Conservation (phyloP, 139 green algal species). For the Chlamydomonas incerta region DNA sequence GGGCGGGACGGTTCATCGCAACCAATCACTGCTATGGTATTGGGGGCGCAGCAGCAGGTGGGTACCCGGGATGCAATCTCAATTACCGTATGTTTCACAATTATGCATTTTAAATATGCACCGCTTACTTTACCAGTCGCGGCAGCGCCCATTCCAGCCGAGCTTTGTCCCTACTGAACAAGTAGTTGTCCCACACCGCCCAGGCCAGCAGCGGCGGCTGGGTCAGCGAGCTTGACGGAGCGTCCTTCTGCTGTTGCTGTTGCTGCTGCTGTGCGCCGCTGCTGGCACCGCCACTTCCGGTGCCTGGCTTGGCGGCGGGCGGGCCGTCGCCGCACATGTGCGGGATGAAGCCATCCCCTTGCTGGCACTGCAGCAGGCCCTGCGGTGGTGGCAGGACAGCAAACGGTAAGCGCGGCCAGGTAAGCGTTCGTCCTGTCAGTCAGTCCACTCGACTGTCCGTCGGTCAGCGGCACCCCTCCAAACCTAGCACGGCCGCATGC, state of each 20-base stretch:
- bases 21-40: too few species aligned
- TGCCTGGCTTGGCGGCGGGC: not conserved
- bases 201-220: conserved; percentile 40
- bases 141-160: conserved; percentile 39
- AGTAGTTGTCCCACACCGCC: conserved; percentile 43
- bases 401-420: too few species aligned
- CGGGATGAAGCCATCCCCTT: conserved; percentile 12
- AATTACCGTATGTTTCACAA: too few species aligned
- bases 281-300: not conserved
- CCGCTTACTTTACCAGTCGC: not conserved
- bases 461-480: too few species aligned
- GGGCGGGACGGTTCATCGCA: too few species aligned
- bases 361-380: conserved; percentile 25
- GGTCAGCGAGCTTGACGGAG: not conserved
- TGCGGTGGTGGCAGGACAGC: too few species aligned
- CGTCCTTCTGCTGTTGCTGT: not conserved
- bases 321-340: conserved; percentile 10
- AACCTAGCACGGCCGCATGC: too few species aligned
- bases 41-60: too few species aligned
- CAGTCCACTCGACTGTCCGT: too few species aligned
- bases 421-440: too few species aligned
- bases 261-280: not conserved
- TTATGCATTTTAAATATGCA: too few species aligned
- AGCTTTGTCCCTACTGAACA: conserved; percentile 5
- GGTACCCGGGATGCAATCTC: too few species aligned